Evolutionary conservation across 179 eudicot species (phyloP).

Genomic region (Gypsophila paniculata): DNA sequence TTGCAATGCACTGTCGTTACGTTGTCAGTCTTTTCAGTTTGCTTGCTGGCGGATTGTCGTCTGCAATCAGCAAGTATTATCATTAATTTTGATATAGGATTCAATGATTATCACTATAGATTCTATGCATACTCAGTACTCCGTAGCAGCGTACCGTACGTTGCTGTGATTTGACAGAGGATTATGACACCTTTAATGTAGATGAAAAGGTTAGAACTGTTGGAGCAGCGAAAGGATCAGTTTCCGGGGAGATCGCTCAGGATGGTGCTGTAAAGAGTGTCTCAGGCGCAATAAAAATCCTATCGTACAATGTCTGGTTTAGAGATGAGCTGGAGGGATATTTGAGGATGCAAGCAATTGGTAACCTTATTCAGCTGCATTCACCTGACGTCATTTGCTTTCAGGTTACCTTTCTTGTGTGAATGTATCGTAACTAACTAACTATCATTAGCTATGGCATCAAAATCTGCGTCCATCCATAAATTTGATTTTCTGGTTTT

Average conservation of each 20-base stretch:
- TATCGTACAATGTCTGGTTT: conserved; percentile 90
- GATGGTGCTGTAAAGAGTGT: conserved; percentile 23
- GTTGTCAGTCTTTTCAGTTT: neutral
- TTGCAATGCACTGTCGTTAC: neutral
- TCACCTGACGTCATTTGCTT: conserved; percentile 81
- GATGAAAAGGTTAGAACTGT: conserved; percentile 1
- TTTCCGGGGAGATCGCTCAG: conserved; percentile 22
- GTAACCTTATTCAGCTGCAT: conserved; percentile 72
- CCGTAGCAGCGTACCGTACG: neutral
- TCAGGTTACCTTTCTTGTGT: conserved; percentile 50
- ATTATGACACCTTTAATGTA: conserved; percentile 6
- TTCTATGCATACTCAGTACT: neutral
- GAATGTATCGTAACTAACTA: too few relatives aligned
- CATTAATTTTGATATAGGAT: neutral
- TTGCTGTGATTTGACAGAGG: conserved; percentile 13
- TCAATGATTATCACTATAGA: neutral
- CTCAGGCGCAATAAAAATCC: conserved; percentile 44
- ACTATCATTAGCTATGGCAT: neutral
- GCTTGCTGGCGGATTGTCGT: neutral
- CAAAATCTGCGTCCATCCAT: neutral
- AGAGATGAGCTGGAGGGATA: conserved; percentile 76
- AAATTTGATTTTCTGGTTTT: conserved; percentile 22
- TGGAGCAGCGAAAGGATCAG: conserved; percentile 16
- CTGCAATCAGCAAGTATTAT: neutral
- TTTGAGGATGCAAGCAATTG: conserved; percentile 75